Evolutionary conservation across 2,329 filamentous ascomycete species (phyloP).

Genomic region (Botryotinia convoluta): DNA sequence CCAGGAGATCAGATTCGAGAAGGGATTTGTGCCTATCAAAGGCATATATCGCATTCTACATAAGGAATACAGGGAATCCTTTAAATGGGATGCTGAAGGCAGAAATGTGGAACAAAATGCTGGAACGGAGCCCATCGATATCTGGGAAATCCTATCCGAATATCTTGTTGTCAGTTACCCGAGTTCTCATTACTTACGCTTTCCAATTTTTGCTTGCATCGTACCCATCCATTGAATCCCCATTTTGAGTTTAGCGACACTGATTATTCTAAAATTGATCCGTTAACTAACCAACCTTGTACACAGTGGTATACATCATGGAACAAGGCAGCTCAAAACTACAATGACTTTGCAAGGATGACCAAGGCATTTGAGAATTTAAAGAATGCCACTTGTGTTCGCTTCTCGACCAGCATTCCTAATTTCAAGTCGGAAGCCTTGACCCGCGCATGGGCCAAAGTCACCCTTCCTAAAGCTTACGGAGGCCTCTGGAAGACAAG

Average conservation of each 20-base stretch:
- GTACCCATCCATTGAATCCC: background rate
- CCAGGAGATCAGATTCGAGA: background rate
- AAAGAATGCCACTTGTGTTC: too few relatives aligned
- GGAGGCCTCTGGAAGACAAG: background rate
- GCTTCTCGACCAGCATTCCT: background rate
- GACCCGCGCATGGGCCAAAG: background rate
- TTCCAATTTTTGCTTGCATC: background rate
- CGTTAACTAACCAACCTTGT: background rate
- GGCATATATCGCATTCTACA: background rate
- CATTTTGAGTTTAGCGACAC: background rate
- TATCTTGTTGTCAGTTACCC: background rate
- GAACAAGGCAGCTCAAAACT: background rate
- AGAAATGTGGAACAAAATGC: background rate
- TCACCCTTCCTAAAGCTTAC: too few relatives aligned
- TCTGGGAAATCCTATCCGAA: background rate
- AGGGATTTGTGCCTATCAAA: background rate
- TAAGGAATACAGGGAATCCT: background rate
- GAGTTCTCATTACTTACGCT: background rate
- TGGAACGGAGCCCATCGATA: background rate
- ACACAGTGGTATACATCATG: background rate
- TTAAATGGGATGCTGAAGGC: background rate
- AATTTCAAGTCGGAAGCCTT: background rate
- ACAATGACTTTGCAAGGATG: background rate
- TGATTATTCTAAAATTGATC: background rate
- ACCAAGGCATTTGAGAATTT: background rate